phyloP scores from a whole-genome alignment of 2,329 filamentous ascomycete genomes.

The Aspergillus pseudonomiae region DNA sequence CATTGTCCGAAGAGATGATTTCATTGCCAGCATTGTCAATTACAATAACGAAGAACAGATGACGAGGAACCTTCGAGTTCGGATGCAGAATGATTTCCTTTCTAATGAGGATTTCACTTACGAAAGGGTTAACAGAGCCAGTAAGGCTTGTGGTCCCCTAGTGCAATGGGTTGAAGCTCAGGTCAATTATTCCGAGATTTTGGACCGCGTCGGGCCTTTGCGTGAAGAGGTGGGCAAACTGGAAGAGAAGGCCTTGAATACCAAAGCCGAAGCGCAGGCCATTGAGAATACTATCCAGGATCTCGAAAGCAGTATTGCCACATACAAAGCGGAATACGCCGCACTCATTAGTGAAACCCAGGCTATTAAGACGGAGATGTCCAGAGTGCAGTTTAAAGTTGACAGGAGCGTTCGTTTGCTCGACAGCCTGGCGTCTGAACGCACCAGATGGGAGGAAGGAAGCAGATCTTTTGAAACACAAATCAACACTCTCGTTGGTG shows the following conservation, averaged over 20 bases:
- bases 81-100: constrained; percentile 91
- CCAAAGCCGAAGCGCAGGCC: constrained; percentile 88
- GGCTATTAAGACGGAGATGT: constrained; percentile 96
- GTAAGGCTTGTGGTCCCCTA: constrained; percentile 93
- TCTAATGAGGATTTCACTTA: constrained; percentile 95
- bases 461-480: constrained; percentile 98
- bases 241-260: constrained; percentile 85
- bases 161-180: constrained; percentile 97
- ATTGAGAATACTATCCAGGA: constrained; percentile 84
- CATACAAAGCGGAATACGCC: constrained; percentile 95
- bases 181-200: constrained; percentile 95
- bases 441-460: constrained; percentile 91
- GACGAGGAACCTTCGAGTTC: constrained; percentile 77
- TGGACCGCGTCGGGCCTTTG: constrained; percentile 89
- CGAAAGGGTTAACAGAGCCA: constrained; percentile 93
- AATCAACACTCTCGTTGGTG: constrained; percentile 92
- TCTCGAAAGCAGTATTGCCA: constrained; percentile 87
- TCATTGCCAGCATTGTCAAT: constrained; percentile 95
- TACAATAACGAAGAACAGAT: constrained; percentile 96
- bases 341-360: constrained; percentile 95
- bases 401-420: constrained; percentile 92
- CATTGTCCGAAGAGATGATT: constrained; percentile 89
- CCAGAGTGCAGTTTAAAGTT: constrained; percentile 94
- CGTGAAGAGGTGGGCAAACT: constrained; percentile 86
- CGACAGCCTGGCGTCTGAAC: constrained; percentile 92